Evolutionary conservation across 1,139 yeast species (phyloP).

Genomic region (Arxiozyma telluris): DNA sequence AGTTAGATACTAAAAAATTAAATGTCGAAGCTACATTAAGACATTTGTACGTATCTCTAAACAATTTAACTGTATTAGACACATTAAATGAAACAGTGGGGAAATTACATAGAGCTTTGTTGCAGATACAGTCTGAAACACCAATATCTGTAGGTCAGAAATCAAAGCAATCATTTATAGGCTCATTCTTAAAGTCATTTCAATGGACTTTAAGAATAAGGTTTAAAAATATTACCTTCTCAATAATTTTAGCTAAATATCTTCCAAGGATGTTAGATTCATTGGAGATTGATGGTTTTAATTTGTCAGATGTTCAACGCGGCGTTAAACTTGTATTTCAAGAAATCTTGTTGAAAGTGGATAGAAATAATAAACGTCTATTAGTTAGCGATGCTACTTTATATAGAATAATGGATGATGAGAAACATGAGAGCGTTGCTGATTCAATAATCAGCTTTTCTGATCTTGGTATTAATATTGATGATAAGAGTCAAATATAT

Average conservation of each 20-base stretch:
- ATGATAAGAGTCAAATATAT: neutral
- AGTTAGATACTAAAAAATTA: conserved; percentile 11
- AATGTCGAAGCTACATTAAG: conserved; percentile 21
- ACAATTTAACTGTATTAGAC: conserved; percentile 19
- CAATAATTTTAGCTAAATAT: conserved; percentile 18
- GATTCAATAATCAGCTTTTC: conserved; percentile 15
- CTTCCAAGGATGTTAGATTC: conserved; percentile 22
- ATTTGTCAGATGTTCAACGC: conserved; percentile 19
- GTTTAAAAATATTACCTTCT: conserved; percentile 19
- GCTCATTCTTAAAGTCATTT: conserved; percentile 1
- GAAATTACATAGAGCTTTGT: conserved; percentile 3
- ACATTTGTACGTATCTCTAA: conserved; percentile 19
- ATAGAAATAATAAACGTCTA: conserved; percentile 10
- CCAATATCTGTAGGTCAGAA: neutral
- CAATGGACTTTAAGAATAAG: conserved; percentile 20
- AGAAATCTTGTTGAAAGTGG: conserved; percentile 14
- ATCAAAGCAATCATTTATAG: neutral
- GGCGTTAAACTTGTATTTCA: conserved; percentile 17
- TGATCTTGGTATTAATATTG: conserved; percentile 8
- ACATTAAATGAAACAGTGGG: conserved; percentile 10
- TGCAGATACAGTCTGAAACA: neutral
- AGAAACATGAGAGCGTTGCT: conserved; percentile 5
- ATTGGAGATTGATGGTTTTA: conserved; percentile 10
- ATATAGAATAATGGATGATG: conserved; percentile 18
- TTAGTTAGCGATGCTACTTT: conserved; percentile 14